A percentile compares a stretch with the other conserved stretches of the same genome.
Evolutionary conservation across 345 rosid species (phyloP).

Genomic region (Citrus glauca): DNA sequence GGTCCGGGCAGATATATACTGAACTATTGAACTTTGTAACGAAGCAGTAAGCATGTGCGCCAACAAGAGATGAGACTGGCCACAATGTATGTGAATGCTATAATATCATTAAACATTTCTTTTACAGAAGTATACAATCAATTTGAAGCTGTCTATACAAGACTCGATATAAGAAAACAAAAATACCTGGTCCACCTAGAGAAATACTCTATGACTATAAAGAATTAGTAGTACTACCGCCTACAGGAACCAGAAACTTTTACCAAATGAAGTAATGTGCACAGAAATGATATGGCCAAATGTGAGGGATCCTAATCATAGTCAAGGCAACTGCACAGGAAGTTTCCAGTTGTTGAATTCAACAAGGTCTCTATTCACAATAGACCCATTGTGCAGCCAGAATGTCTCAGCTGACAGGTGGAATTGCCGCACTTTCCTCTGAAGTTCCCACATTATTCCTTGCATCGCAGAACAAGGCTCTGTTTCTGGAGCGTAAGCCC

Average conservation of each 20-base stretch:
- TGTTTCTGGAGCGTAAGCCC: conserved; percentile 67
- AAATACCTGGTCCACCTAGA: background rate
- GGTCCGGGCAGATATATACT: no score
- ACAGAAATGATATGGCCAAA: background rate
- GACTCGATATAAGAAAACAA: background rate
- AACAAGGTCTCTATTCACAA: conserved; percentile 61
- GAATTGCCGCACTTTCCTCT: conserved; percentile 83
- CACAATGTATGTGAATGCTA: background rate
- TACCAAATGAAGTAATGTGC: background rate
- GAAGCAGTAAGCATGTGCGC: background rate
- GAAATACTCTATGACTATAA: background rate
- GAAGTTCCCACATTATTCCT: conserved; percentile 94
- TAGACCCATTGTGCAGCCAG: conserved; percentile 84
- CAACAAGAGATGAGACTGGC: background rate
- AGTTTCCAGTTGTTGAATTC: conserved; percentile 76
- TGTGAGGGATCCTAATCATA: background rate
- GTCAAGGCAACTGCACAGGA: conserved; percentile 73
- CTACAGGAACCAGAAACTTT: background rate
- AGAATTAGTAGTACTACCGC: background rate
- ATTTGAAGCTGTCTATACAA: conserved; percentile 1
- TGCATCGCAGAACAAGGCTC: conserved; percentile 71
- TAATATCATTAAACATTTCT: background rate
- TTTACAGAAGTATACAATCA: background rate
- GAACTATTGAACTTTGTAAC: background rate
- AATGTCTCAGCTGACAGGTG: conserved; percentile 90